These are phyloP conservation scores for Boletus chippewaensis DNA, from an alignment of 1,284 basidiomycete genomes.

Conservation along the genomic window DNA sequence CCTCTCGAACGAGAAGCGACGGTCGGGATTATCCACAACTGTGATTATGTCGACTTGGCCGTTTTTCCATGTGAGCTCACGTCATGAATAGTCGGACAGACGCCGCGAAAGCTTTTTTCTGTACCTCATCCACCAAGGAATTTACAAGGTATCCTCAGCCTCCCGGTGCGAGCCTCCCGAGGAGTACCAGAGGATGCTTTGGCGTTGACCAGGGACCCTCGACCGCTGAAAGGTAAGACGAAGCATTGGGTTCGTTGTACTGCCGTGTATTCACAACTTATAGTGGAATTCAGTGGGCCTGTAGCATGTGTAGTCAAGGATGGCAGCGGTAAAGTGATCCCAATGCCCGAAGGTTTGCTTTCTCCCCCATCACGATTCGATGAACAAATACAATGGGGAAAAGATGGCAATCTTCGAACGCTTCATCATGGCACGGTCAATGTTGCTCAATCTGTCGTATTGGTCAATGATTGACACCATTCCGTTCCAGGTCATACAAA, in stretches of 20 bases:
- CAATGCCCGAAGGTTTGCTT: constrained; percentile 55
- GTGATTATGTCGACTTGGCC: constrained; percentile 37
- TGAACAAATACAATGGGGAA: constrained; percentile 64
- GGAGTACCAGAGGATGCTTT: constrained; percentile 78
- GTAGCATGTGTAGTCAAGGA: constrained; percentile 22
- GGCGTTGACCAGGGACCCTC: constrained; percentile 51
- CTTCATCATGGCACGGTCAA: constrained; percentile 55
- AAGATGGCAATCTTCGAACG: constrained; percentile 52
- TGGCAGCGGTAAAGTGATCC: constrained; percentile 46
- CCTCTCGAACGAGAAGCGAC: constrained; percentile 86
- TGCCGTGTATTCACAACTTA: constrained; percentile 1
- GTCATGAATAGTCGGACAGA: constrained; percentile 68
- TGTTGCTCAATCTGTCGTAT: neutral
- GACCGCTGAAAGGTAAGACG: constrained; percentile 52
- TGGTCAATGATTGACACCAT: neutral
- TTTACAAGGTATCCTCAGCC: constrained; percentile 59
- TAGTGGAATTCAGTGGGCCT: constrained; percentile 22
- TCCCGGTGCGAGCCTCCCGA: constrained; percentile 65
- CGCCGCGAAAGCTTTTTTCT: constrained; percentile 85
- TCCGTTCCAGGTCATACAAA: constrained; percentile 56
- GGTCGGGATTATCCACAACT: constrained; percentile 94
- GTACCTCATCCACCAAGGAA: constrained; percentile 73
- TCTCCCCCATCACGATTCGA: constrained; percentile 56
- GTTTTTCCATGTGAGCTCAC: constrained; percentile 9
- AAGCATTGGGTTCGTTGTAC: constrained; percentile 3